phyloP scores from a whole-genome alignment of 116 monocot species.

The Phalaenopsis hybrid region DNA sequence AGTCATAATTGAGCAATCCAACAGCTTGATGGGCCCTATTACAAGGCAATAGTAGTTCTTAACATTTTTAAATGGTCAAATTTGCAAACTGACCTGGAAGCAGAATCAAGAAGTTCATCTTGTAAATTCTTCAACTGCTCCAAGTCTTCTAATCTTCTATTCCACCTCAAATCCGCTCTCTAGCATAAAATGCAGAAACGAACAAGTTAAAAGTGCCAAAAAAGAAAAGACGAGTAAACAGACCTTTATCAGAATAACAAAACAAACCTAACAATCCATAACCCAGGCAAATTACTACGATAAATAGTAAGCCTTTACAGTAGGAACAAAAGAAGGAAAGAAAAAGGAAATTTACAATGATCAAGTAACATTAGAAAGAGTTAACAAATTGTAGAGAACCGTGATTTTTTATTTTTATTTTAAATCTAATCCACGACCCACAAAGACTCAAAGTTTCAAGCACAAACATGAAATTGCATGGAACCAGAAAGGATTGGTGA shows the following conservation, averaged over 20 bases:
- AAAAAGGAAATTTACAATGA: constrained; percentile 1
- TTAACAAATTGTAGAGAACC: neutral
- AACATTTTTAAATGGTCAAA: neutral
- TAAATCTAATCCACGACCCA: neutral
- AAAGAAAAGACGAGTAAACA: neutral
- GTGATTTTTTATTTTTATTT: neutral
- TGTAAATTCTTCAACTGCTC: constrained; percentile 71
- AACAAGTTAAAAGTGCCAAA: neutral
- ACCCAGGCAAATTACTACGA: neutral
- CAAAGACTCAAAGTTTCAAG: neutral
- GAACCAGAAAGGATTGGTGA: neutral
- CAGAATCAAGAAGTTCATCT: constrained; percentile 89
- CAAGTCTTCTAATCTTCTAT: constrained; percentile 81
- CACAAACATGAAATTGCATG: neutral
- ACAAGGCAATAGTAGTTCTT: neutral
- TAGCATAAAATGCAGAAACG: constrained; percentile 16
- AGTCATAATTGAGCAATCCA: neutral
- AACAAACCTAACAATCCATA: neutral
- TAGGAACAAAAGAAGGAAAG: neutral
- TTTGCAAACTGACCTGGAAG: constrained; percentile 43
- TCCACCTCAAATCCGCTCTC: constrained; percentile 98
- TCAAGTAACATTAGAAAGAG: neutral
- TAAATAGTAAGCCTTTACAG: neutral
- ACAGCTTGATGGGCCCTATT: neutral
- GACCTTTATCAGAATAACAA: neutral